Percentiles rank a stretch among this genome's conserved stretches.
Conservation (phyloP, 805 yeast genomes). For the Myxozyma nipponensis region DNA sequence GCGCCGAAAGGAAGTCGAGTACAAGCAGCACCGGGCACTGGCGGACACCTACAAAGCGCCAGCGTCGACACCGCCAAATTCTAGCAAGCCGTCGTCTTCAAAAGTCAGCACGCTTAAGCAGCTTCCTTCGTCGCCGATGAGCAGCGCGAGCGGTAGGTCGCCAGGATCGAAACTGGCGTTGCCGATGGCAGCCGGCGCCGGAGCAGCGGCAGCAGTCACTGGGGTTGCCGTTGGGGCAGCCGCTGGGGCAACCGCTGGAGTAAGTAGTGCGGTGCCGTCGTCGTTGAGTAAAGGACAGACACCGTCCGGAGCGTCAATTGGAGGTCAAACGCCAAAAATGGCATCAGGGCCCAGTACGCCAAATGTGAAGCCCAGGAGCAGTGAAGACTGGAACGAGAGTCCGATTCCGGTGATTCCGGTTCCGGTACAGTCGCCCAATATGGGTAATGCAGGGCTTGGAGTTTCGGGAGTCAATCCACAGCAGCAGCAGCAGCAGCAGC, state of each 20-base stretch:
- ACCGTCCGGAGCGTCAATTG: neutral
- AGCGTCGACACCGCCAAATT: no score
- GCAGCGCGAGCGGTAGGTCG: no score
- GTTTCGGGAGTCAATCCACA: no score
- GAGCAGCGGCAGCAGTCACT: no score
- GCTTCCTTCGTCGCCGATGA: neutral
- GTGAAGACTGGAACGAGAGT: neutral
- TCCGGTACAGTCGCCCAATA: neutral
- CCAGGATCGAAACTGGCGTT: neutral
- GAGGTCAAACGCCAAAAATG: no score
- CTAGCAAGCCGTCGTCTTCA: no score
- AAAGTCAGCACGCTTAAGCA: neutral
- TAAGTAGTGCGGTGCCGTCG: neutral
- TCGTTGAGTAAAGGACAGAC: neutral
- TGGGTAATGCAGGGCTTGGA: neutral
- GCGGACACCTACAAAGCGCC: constrained; percentile 1
- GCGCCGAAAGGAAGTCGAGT: constrained; percentile 36
- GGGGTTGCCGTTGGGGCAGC: constrained; percentile 4
- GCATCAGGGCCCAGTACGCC: no score
- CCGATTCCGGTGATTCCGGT: neutral
- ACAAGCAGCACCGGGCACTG: constrained; percentile 33
- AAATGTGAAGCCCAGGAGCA: neutral
- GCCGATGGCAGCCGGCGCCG: neutral
- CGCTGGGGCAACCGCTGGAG: neutral
- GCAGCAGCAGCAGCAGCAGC: no score